Percentiles rank a stretch among this genome's conserved stretches.
These are phyloP conservation scores for Phytophthora fragariaefolia DNA, from an alignment of 352 stramenopile species.

Conservation along the genomic window DNA sequence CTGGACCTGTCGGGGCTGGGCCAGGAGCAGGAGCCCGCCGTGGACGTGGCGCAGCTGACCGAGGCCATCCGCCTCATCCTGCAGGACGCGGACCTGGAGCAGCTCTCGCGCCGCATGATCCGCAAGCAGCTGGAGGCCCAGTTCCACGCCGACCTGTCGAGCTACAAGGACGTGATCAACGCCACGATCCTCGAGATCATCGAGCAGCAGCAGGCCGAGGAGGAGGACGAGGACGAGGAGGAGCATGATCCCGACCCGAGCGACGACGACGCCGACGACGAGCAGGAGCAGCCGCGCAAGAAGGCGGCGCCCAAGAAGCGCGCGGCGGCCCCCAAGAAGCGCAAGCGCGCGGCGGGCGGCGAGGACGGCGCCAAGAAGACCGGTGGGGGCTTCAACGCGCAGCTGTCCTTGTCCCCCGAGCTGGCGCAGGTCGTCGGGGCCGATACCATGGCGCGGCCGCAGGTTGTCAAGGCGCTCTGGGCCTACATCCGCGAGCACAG, in stretches of 20 bases:
- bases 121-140: conserved; percentile 85
- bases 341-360: conserved; percentile 48
- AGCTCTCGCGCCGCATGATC: conserved; percentile 88
- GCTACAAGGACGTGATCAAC: conserved; percentile 89
- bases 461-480: conserved; percentile 97
- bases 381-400: conserved; percentile 70
- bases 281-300: conserved; percentile 45
- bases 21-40: conserved; percentile 43
- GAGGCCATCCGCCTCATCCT: conserved; percentile 83
- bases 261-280: conserved; percentile 49
- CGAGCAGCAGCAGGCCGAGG: conserved; percentile 74
- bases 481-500: conserved; percentile 96
- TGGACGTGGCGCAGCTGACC: conserved; percentile 69
- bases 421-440: conserved; percentile 84
- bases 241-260: conserved; percentile 58
- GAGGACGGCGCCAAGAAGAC: conserved; percentile 41
- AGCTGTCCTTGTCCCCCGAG: conserved; percentile 79
- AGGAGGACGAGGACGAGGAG: conserved; percentile 57
- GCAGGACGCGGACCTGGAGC: conserved; percentile 80
- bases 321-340: conserved; percentile 52
- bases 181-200: conserved; percentile 82
- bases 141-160: conserved; percentile 79
- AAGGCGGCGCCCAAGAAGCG: conserved; percentile 63
- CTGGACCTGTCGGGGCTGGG: conserved; percentile 66
- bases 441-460: conserved; percentile 87